Conservation (phyloP, 169 alveolate genomes). For the Fabrea salina region DNA sequence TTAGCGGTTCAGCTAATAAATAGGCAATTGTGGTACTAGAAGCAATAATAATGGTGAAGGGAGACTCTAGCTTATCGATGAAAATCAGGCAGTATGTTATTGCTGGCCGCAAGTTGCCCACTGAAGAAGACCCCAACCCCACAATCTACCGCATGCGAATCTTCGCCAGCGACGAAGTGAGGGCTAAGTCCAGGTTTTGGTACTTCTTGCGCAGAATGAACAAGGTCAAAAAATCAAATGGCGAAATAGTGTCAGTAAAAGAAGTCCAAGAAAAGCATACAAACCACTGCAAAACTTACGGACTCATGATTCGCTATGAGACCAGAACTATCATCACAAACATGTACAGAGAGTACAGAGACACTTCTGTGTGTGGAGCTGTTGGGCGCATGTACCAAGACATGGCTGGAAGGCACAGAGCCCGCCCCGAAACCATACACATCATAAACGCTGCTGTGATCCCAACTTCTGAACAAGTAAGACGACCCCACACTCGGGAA, state of each 20-base stretch:
- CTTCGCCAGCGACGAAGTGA: slow-evolving; percentile 95
- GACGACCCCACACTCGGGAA: slow-evolving; percentile 85
- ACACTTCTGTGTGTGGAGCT: slow-evolving; percentile 94
- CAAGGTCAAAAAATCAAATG: slow-evolving; percentile 94
- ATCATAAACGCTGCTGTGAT: slow-evolving; percentile 88
- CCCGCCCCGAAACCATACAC: slow-evolving; percentile 92
- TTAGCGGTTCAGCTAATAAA: no score
- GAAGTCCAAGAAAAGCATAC: slow-evolving; percentile 88
- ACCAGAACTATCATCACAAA: slow-evolving; percentile 98
- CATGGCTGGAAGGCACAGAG: slow-evolving; percentile 98
- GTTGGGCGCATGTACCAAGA: slow-evolving; percentile 95
- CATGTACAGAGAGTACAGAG: slow-evolving; percentile 99
- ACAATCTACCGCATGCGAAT: slow-evolving; percentile 94
- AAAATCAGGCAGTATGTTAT: slow-evolving; percentile 92
- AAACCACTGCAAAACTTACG: slow-evolving; percentile 93
- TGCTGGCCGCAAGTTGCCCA: slow-evolving; percentile 95
- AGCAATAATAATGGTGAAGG: slow-evolving; percentile 29
- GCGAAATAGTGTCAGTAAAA: slow-evolving; percentile 94
- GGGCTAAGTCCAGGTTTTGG: slow-evolving; percentile 98
- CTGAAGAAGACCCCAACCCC: slow-evolving; percentile 91
- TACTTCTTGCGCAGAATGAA: slow-evolving; percentile 92
- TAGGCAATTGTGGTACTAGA: no score
- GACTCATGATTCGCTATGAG: slow-evolving; percentile 96
- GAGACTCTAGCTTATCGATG: slow-evolving; percentile 64
- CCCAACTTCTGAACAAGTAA: slow-evolving; percentile 68